Evolutionary conservation across 768 basidiomycete genomes (phyloP).

Genomic region (Suillus sp.): DNA sequence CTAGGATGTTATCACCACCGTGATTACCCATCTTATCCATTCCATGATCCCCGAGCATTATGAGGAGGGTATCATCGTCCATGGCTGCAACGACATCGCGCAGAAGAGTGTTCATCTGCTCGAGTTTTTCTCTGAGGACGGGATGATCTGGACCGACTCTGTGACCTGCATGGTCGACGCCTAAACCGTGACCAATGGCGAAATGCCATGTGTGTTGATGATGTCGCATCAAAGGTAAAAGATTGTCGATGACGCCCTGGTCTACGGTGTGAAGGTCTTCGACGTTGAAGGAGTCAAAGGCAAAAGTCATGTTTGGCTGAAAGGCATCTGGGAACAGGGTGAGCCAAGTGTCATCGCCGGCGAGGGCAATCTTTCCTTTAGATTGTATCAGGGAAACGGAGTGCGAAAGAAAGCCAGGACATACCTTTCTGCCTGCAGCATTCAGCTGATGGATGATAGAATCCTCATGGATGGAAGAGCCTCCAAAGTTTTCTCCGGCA

Average conservation of each 20-base stretch:
- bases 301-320: conserved; percentile 68
- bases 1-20: conserved; percentile 85
- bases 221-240: conserved; percentile 75
- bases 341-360: conserved; percentile 98
- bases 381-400: conserved; percentile 13
- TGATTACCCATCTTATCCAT: conserved; percentile 97
- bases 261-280: conserved; percentile 98
- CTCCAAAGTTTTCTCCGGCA: conserved; percentile 91
- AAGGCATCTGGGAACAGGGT: conserved; percentile 82
- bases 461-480: conserved; percentile 84
- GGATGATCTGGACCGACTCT: conserved; percentile 88
- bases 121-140: conserved; percentile 81
- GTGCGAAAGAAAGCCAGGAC: conserved; percentile 16
- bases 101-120: conserved; percentile 86
- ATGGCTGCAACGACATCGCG: conserved; percentile 67
- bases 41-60: conserved; percentile 94
- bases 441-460: conserved; percentile 78
- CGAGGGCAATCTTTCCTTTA: conserved; percentile 70
- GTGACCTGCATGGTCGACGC: conserved; percentile 96
- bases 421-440: conserved; percentile 60
- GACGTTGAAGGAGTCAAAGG: conserved; percentile 97
- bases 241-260: conserved; percentile 79
- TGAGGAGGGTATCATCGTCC: conserved; percentile 86
- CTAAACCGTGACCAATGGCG: conserved; percentile 89
- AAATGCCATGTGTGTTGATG: conserved; percentile 67